Conservation (phyloP, 768 basidiomycete species). For the Termitomyces sp. region DNA sequence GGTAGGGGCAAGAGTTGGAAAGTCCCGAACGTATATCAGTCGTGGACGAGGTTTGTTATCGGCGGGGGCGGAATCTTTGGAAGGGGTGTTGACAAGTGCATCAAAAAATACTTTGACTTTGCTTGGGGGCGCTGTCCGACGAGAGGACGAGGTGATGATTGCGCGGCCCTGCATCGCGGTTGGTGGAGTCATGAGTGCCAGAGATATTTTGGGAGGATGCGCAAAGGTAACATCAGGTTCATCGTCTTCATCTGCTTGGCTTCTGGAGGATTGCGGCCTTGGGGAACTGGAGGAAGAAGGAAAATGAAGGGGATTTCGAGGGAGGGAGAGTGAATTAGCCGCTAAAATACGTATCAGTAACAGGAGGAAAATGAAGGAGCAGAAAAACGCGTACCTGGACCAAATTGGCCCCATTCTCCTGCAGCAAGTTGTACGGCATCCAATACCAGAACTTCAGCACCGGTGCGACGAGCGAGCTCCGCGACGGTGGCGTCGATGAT, state of each 20-base stretch:
- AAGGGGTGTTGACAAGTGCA: slow-evolving; percentile 61
- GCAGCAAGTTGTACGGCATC: slow-evolving; percentile 83
- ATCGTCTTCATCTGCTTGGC: slow-evolving; percentile 42
- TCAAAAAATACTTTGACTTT: slow-evolving; percentile 72
- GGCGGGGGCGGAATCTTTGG: slow-evolving; percentile 19
- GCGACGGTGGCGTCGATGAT: slow-evolving; percentile 74
- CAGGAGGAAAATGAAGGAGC: not conserved
- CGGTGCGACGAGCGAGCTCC: slow-evolving; percentile 67
- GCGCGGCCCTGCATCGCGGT: slow-evolving; percentile 28
- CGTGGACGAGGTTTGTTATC: slow-evolving; percentile 42
- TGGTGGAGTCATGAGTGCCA: slow-evolving; percentile 35
- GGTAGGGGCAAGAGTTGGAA: slow-evolving; percentile 65
- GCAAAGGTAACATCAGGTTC: slow-evolving; percentile 28
- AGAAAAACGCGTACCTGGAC: slow-evolving; percentile 47
- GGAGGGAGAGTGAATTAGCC: slow-evolving; percentile 60
- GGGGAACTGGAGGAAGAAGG: slow-evolving; percentile 22
- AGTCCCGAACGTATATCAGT: slow-evolving; percentile 81
- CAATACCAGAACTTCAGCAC: slow-evolving; percentile 77
- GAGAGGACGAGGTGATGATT: slow-evolving; percentile 32
- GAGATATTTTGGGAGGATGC: slow-evolving; percentile 30
- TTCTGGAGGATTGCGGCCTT: slow-evolving; percentile 14
- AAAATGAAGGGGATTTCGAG: slow-evolving; percentile 75
- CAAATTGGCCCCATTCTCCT: slow-evolving; percentile 84
- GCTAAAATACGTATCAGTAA: slow-evolving; percentile 35
- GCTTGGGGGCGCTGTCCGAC: slow-evolving; percentile 43